Conservation (phyloP, 1,284 basidiomycete species). For the Ustilago sp. region DNA sequence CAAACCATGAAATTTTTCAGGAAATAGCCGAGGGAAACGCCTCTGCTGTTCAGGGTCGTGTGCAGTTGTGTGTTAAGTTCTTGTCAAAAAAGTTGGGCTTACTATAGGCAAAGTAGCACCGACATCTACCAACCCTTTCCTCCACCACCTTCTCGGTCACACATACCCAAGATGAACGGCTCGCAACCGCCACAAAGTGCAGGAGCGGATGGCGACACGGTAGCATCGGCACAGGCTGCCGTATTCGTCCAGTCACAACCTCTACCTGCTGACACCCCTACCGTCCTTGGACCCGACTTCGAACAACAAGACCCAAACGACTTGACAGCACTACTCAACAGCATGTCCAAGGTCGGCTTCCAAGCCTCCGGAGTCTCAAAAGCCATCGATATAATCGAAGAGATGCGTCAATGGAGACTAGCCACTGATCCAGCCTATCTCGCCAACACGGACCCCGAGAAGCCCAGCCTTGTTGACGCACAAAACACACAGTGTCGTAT, state of each 20-base stretch:
- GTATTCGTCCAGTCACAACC: conserved; percentile 54
- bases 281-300: conserved; percentile 87
- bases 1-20: conserved; percentile 21
- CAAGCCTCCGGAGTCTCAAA: conserved; percentile 90
- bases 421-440: conserved; percentile 43
- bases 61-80: conserved; percentile 3
- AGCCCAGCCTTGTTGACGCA: conserved; percentile 71
- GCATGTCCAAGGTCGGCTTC: conserved; percentile 92
- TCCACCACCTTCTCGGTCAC: background rate
- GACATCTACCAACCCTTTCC: background rate
- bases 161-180: conserved; percentile 11
- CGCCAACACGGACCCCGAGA: conserved; percentile 43
- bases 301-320: conserved; percentile 79
- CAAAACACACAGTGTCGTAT: conserved; percentile 82
- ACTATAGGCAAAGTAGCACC: background rate
- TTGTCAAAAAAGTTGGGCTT: conserved; percentile 8
- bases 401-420: conserved; percentile 74
- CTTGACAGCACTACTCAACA: conserved; percentile 75
- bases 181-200: conserved; percentile 4
- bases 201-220: conserved; percentile 13
- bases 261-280: conserved; percentile 51
- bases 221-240: conserved; percentile 53
- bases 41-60: conserved; percentile 17
- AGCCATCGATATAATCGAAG: conserved; percentile 89
- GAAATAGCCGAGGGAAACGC: conserved; percentile 20